phyloP scores from a whole-genome alignment of 2,329 filamentous ascomycete species.

The Aschersonia sp. region DNA sequence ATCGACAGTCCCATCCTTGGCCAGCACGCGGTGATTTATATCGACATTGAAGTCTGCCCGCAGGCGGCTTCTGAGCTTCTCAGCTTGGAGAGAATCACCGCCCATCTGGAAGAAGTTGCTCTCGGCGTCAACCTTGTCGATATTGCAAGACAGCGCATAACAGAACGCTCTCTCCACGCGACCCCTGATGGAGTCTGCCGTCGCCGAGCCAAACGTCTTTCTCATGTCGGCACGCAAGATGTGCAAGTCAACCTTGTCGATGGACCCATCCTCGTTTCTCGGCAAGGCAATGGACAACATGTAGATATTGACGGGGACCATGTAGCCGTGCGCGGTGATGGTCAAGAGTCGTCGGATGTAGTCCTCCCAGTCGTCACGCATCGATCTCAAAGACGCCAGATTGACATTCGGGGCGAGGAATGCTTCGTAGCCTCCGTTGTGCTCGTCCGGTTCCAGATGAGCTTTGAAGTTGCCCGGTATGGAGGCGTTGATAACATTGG shows the following conservation, averaged over 20 bases:
- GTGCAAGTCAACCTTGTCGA: conserved; percentile 16
- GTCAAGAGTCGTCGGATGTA: conserved; percentile 3
- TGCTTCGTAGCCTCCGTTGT: conserved; percentile 1
- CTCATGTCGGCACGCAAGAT: conserved; percentile 10
- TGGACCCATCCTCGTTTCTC: not conserved
- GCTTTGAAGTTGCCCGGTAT: not conserved
- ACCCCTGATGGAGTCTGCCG: conserved; percentile 11
- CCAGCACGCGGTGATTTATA: conserved; percentile 34
- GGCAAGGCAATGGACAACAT: conserved; percentile 1
- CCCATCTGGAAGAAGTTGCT: conserved; percentile 28
- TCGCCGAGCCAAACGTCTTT: conserved; percentile 5
- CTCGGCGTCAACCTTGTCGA: conserved; percentile 18
- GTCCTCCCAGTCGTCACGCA: conserved; percentile 1
- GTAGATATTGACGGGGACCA: conserved; percentile 3
- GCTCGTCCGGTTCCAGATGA: not conserved
- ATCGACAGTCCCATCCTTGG: conserved; percentile 29
- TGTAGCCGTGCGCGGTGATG: conserved; percentile 2
- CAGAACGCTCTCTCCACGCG: conserved; percentile 25
- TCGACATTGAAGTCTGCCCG: conserved; percentile 32
- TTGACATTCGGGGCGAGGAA: conserved; percentile 1
- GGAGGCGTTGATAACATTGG: not conserved
- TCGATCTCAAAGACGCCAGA: not conserved
- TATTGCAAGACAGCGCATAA: conserved; percentile 23
- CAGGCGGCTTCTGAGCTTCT: conserved; percentile 12
- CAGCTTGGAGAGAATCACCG: conserved; percentile 33